These are phyloP conservation scores for Monascus purpureus DNA, from an alignment of 495 filamentous ascomycete genomes.

Conservation along the genomic window DNA sequence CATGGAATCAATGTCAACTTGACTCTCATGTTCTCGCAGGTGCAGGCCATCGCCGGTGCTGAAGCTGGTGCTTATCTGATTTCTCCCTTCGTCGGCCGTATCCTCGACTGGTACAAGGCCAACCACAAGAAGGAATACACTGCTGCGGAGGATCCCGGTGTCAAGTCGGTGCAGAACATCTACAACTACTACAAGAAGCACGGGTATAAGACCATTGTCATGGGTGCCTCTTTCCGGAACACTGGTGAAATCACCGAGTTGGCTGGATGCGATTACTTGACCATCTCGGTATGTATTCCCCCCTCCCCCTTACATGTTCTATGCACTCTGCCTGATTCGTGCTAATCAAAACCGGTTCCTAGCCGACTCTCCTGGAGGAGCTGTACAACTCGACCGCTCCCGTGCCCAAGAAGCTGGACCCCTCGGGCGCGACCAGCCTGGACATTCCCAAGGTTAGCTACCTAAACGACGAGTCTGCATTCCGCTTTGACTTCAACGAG, in stretches of 20 bases:
- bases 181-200: slow-evolving; percentile 99
- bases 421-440: slow-evolving; percentile 46
- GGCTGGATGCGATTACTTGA: slow-evolving; percentile 96
- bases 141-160: slow-evolving; percentile 85
- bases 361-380: slow-evolving; percentile 90
- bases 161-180: slow-evolving; percentile 88
- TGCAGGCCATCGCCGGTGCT: slow-evolving; percentile 90
- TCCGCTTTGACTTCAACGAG: slow-evolving; percentile 99
- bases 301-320: background rate
- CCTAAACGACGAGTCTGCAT: slow-evolving; percentile 74
- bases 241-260: slow-evolving; percentile 94
- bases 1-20: slow-evolving; percentile 96
- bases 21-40: slow-evolving; percentile 95
- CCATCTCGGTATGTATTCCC: slow-evolving; percentile 63
- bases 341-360: background rate
- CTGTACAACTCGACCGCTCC: slow-evolving; percentile 63
- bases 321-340: background rate
- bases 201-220: slow-evolving; percentile 97
- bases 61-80: slow-evolving; percentile 98
- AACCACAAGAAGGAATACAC: slow-evolving; percentile 84
- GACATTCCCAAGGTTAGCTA: slow-evolving; percentile 81
- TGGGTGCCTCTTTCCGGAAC: slow-evolving; percentile 97
- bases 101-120: slow-evolving; percentile 99
- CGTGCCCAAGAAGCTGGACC: slow-evolving; percentile 88
- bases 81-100: slow-evolving; percentile 98